Percentiles rank a stretch among this genome's conserved stretches.
Evolutionary conservation across 257 asterid species (phyloP).

Genomic region (Nicotiana attenuata): DNA sequence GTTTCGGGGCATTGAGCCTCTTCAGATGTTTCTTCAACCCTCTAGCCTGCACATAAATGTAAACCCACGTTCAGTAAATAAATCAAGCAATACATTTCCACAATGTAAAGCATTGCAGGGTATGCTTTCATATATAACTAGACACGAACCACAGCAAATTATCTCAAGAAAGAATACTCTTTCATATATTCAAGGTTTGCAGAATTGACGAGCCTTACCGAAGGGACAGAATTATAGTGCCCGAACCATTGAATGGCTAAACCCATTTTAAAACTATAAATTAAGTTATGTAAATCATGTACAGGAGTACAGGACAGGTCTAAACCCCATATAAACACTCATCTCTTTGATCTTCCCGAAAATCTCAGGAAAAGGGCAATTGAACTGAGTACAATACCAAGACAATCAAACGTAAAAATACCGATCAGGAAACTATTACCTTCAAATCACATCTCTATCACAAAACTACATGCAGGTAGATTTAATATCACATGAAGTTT

Average conservation of each 20-base stretch:
- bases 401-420: background rate
- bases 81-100: no score
- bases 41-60: slow-evolving; percentile 8
- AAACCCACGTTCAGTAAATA: background rate
- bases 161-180: background rate
- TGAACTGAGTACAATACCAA: background rate
- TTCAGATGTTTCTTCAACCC: slow-evolving; percentile 18
- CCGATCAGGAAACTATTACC: no score
- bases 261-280: background rate
- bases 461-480: no score
- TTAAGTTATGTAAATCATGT: background rate
- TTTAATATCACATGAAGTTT: no score
- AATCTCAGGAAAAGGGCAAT: background rate
- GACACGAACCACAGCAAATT: background rate
- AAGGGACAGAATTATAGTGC: background rate
- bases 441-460: no score
- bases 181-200: background rate
- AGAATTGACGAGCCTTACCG: background rate
- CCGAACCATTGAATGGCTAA: background rate
- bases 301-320: background rate
- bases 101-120: background rate
- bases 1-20: slow-evolving; percentile 21
- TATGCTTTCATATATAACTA: background rate
- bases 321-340: background rate
- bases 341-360: background rate